These are phyloP conservation scores for Ramaria sp. DNA, from an alignment of 768 basidiomycete species.

Conservation along the genomic window DNA sequence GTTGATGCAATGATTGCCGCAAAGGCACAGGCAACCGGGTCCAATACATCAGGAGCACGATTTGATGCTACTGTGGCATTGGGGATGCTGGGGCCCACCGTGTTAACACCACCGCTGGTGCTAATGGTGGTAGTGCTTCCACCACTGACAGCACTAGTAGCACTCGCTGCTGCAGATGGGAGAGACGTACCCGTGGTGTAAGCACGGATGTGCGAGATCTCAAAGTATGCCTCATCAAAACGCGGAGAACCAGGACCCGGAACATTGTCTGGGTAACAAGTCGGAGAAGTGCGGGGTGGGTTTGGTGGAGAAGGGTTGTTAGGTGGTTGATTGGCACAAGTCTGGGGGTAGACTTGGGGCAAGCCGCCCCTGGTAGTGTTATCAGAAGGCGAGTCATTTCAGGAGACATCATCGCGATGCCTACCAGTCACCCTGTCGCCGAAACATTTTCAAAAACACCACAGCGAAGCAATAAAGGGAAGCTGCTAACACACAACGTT, in stretches of 20 bases:
- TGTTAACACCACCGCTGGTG: background rate
- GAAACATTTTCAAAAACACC: slow-evolving; percentile 14
- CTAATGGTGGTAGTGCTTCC: background rate
- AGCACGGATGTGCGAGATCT: slow-evolving; percentile 54
- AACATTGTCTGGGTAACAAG: slow-evolving; percentile 44
- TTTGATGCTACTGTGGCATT: background rate
- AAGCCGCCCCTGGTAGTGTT: slow-evolving; percentile 44
- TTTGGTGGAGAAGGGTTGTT: slow-evolving; percentile 6
- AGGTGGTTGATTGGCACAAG: slow-evolving; percentile 23
- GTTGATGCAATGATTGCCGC: background rate
- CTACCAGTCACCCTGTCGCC: background rate
- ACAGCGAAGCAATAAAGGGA: background rate
- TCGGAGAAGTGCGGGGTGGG: background rate
- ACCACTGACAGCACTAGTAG: background rate
- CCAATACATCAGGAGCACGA: background rate
- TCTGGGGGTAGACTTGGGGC: slow-evolving; percentile 27
- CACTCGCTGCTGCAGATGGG: background rate
- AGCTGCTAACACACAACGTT: slow-evolving; percentile 34
- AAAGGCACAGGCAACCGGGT: background rate
- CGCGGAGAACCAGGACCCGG: slow-evolving; percentile 42
- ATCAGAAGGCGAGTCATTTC: background rate
- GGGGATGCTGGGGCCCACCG: background rate
- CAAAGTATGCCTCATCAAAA: slow-evolving; percentile 54
- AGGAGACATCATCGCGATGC: background rate
- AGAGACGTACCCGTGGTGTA: slow-evolving; percentile 29